Evolutionary conservation across 768 basidiomycete genomes (phyloP).

Genomic region (Amanita inopinata): DNA sequence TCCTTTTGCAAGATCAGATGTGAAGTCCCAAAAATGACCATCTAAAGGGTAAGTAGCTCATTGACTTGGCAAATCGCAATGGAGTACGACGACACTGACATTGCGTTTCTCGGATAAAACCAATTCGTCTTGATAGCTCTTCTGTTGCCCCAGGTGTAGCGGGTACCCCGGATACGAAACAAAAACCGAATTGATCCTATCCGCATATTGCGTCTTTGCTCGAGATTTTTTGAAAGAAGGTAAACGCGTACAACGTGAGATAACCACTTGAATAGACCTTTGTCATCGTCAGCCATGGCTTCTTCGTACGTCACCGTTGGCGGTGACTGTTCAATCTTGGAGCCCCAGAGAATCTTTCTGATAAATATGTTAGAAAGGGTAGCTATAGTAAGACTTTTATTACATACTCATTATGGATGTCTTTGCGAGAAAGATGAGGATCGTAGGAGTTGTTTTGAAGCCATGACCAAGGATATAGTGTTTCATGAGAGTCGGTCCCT

Average conservation of each 20-base stretch:
- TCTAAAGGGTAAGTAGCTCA: constrained; percentile 34
- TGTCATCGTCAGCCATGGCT: constrained; percentile 55
- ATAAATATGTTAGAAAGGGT: not conserved
- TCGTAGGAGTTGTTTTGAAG: constrained; percentile 73
- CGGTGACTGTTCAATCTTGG: constrained; percentile 61
- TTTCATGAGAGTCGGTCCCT: constrained; percentile 55
- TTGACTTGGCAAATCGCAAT: not conserved
- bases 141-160: constrained; percentile 79
- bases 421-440: constrained; percentile 35
- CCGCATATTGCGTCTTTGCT: not conserved
- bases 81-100: constrained; percentile 21
- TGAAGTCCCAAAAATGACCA: constrained; percentile 96
- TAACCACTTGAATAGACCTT: constrained; percentile 74
- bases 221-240: not conserved
- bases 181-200: constrained; percentile 84
- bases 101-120: constrained; percentile 81
- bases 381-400: not conserved
- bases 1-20: constrained; percentile 79
- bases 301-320: constrained; percentile 69
- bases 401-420: constrained; percentile 32
- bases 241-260: constrained; percentile 57
- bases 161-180: constrained; percentile 76
- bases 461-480: constrained; percentile 85
- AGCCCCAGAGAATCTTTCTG: constrained; percentile 75
- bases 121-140: constrained; percentile 62